These are phyloP conservation scores for Pleoardoris graminearum DNA, from an alignment of 2,329 filamentous ascomycete genomes.

Conservation along the genomic window DNA sequence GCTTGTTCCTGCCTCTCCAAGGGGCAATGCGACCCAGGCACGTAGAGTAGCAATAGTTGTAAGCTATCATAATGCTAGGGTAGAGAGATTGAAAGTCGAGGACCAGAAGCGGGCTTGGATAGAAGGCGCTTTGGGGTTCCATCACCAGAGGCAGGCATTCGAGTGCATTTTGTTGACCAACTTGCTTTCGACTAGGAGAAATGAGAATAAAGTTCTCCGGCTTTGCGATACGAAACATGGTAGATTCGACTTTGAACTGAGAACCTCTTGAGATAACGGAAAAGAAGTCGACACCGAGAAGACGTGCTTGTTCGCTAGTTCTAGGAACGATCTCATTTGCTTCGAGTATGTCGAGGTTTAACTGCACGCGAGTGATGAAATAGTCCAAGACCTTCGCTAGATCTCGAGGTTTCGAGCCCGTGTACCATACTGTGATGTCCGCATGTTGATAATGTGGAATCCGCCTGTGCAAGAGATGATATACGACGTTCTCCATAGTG, in stretches of 20 bases:
- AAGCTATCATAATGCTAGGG: slow-evolving; percentile 97
- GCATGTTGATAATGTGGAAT: slow-evolving; percentile 85
- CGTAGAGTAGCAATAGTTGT: slow-evolving; percentile 98
- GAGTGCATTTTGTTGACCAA: slow-evolving; percentile 89
- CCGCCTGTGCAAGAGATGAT: slow-evolving; percentile 83
- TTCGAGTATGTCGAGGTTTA: slow-evolving; percentile 90
- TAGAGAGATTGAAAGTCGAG: slow-evolving; percentile 96
- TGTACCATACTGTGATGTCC: slow-evolving; percentile 82
- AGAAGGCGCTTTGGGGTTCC: slow-evolving; percentile 95
- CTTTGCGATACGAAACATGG: slow-evolving; percentile 98
- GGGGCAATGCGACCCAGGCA: slow-evolving; percentile 82
- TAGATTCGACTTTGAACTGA: slow-evolving; percentile 97
- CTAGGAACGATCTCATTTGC: slow-evolving; percentile 84
- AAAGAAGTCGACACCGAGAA: slow-evolving; percentile 95
- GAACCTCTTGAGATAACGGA: slow-evolving; percentile 93
- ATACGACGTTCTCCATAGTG: slow-evolving; percentile 93
- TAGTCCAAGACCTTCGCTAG: slow-evolving; percentile 77
- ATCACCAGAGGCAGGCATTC: slow-evolving; percentile 95
- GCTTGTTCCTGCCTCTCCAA: slow-evolving; percentile 91
- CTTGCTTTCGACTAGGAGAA: slow-evolving; percentile 88
- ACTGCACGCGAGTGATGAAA: slow-evolving; percentile 72
- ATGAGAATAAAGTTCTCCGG: slow-evolving; percentile 91
- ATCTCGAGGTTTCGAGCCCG: slow-evolving; percentile 67
- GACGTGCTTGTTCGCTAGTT: slow-evolving; percentile 90
- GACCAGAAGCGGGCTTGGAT: slow-evolving; percentile 84